Evolutionary conservation across 345 rosid species (phyloP), one percentile per base, ranked within the genome.

Genomic region (Heritiera littoralis): DNA sequence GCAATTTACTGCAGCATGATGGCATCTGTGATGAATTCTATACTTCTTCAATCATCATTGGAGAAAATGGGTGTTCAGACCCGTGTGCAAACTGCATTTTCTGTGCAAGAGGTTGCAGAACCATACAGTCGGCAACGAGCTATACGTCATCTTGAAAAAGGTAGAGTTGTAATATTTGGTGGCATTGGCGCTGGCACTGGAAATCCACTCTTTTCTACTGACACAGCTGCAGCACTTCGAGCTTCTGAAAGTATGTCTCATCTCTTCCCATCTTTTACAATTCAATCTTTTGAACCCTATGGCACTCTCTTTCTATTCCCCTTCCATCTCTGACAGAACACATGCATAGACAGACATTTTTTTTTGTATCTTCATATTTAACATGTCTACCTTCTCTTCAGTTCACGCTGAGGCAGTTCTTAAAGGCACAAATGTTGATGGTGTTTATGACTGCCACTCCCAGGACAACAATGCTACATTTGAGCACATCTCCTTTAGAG

Each of bases 131-230:
- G 94, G 81, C 94, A 86, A 78, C 87, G 86, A 58, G 98, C 98
- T 30, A 89, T 92, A 8, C 82, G 93, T 3, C 98, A 95, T 88
- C 91, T 95, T 30, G 98, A 93, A 78, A 95, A 95, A 81, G 98
- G 98, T 63, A 90, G 94, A 87, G 98, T 95, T 30, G 98, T 95
- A 72, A 88, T 95, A 82, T 93, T 95, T 80, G 98, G 98, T 77
- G 98, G 98, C 35, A 85, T 95, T 61, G 98, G 98, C 72, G 92
- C 94, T 49, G 92, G 92, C 41, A 84, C 90, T 78, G 98, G 95
- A 69, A 93, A 92, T 77, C 98, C 98, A 67, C 89, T 95, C 72
- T 93, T 95, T 83, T 88, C 95, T 20, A 90, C 98, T 15, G 98
- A 95, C 80, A 92, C 98, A 35, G 92, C 95, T 55, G 98, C 98